A percentile compares a stretch with the other conserved stretches of the same genome.
phyloP scores from a whole-genome alignment of 805 yeast genomes.

The Tetrapisispora phaffii region DNA sequence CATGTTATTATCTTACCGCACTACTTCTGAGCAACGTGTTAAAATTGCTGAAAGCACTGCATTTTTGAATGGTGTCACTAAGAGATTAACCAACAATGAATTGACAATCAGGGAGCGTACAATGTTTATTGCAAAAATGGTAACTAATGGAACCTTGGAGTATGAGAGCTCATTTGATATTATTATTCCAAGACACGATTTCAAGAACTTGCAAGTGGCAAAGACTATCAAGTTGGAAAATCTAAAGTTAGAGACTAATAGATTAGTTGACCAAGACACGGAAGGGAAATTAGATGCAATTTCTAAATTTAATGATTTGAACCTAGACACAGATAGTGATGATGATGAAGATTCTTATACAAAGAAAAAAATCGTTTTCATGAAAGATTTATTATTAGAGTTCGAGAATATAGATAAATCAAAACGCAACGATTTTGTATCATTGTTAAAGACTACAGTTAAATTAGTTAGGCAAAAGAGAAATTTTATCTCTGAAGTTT shows the following conservation, averaged over 20 bases:
- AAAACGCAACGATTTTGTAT: constrained; percentile 31
- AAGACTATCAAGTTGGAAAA: constrained; percentile 5
- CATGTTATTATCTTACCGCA: constrained; percentile 10
- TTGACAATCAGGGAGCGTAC: constrained; percentile 24
- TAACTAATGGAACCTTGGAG: constrained; percentile 18
- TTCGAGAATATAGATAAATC: constrained; percentile 33
- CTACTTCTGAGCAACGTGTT: background rate
- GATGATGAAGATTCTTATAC: constrained; percentile 13
- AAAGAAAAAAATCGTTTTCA: constrained; percentile 46
- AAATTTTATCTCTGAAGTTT: constrained; percentile 49
- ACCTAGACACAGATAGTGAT: constrained; percentile 14
- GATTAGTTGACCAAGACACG: background rate
- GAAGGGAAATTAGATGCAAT: background rate
- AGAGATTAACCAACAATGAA: constrained; percentile 18
- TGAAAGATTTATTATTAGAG: constrained; percentile 60
- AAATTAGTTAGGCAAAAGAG: constrained; percentile 57
- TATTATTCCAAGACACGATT: constrained; percentile 11
- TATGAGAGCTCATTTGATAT: constrained; percentile 24
- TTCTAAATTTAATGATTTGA: background rate
- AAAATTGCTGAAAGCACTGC: constrained; percentile 10
- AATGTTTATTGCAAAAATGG: constrained; percentile 26
- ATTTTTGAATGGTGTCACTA: constrained; percentile 24
- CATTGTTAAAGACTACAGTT: constrained; percentile 34
- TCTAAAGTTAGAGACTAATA: background rate
- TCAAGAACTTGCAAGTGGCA: background rate